These are phyloP conservation scores for Erythrophleum ivorense DNA, from an alignment of 331 rosid species.

Conservation along the genomic window DNA sequence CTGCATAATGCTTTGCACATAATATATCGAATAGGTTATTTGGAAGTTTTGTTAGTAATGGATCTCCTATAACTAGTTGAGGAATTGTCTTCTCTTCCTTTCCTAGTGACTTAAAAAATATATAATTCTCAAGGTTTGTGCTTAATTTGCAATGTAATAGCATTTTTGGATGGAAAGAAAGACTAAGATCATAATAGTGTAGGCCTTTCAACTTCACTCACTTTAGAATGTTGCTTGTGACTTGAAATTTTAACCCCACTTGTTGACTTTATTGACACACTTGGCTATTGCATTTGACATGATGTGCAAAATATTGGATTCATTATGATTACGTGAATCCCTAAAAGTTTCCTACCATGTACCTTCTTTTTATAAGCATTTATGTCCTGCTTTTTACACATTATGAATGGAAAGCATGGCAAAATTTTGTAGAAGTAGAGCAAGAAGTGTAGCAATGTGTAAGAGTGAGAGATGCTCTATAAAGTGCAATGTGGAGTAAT, in stretches of 20 bases:
- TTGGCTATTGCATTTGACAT: not conserved
- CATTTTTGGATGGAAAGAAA: not conserved
- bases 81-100: slow-evolving; percentile 14
- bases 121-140: not conserved
- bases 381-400: no score
- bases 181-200: not conserved
- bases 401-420: no score
- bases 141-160: not conserved
- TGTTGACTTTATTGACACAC: not conserved
- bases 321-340: not conserved
- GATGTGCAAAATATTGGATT: not conserved
- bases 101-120: not conserved
- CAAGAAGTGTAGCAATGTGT: no score
- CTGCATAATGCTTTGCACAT: no score
- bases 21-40: no score
- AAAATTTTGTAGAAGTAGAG: no score
- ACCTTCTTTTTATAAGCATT: no score
- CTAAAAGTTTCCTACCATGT: no score
- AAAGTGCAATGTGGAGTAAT: no score
- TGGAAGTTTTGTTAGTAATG: not conserved
- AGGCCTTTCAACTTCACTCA: not conserved
- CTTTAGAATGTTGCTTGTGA: not conserved
- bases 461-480: no score
- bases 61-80: not conserved
- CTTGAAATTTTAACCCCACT: not conserved